phyloP scores from a whole-genome alignment of 2,329 filamentous ascomycete species.

The Aspergillus cejpii region DNA sequence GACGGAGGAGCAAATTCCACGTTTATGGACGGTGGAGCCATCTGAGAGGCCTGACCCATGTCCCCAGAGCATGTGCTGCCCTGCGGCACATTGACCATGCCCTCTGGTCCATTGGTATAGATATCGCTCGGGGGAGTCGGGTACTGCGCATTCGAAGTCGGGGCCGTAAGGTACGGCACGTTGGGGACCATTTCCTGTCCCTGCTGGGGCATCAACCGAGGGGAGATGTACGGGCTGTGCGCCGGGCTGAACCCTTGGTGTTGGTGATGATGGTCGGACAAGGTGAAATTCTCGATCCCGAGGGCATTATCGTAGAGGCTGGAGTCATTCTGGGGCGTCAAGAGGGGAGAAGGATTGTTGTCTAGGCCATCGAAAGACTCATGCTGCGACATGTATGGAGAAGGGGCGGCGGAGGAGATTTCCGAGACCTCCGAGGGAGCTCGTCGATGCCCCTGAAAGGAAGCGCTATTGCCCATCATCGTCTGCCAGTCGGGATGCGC shows the following conservation, averaged over 20 bases:
- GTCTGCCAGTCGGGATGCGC: slow-evolving; percentile 53
- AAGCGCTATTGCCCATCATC: slow-evolving; percentile 45
- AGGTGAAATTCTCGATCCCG: slow-evolving; percentile 70
- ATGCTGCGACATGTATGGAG: slow-evolving; percentile 69
- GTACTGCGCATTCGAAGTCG: slow-evolving; percentile 45
- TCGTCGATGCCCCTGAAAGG: slow-evolving; percentile 75
- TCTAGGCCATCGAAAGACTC: slow-evolving; percentile 72
- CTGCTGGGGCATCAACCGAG: slow-evolving; percentile 63
- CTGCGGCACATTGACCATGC: slow-evolving; percentile 43
- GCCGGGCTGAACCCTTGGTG: slow-evolving; percentile 53
- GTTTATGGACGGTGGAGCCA: slow-evolving; percentile 90
- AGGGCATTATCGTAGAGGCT: slow-evolving; percentile 70
- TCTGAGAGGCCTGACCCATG: slow-evolving; percentile 62
- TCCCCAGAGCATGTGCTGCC: slow-evolving; percentile 49
- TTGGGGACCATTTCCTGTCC: slow-evolving; percentile 54
- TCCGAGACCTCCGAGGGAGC: slow-evolving; percentile 89
- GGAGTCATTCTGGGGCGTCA: slow-evolving; percentile 64
- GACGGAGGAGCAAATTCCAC: slow-evolving; percentile 82
- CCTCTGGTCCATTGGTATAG: slow-evolving; percentile 45
- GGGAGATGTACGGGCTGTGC: slow-evolving; percentile 65
- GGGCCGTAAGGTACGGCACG: slow-evolving; percentile 41
- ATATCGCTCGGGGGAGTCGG: slow-evolving; percentile 44
- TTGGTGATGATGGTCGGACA: slow-evolving; percentile 58
- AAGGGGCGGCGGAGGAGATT: slow-evolving; percentile 75
- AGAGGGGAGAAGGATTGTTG: slow-evolving; percentile 69